A percentile compares a stretch with the other conserved stretches of the same genome.
phyloP scores from a whole-genome alignment of 177 flowering plant species.

The Vitis hybrid region DNA sequence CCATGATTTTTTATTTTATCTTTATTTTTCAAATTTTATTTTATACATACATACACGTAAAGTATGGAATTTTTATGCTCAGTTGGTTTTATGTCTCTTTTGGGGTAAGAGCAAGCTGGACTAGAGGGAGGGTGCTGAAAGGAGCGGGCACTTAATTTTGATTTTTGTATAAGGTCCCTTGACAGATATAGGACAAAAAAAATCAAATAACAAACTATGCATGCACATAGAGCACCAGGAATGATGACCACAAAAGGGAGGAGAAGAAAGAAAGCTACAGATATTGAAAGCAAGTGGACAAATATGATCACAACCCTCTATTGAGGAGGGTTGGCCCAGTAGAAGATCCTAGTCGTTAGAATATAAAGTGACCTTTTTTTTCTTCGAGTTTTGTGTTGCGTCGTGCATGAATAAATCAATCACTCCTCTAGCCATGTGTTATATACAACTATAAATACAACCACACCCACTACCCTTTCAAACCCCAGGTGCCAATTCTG shows the following conservation, averaged over 20 bases:
- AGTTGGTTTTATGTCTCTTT: too few species aligned
- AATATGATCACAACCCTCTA: constrained; percentile 8
- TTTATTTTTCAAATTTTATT: neutral
- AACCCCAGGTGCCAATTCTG: constrained; percentile 4
- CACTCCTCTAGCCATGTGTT: constrained; percentile 4
- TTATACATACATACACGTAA: too few species aligned
- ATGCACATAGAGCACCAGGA: neutral
- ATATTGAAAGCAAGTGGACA: neutral
- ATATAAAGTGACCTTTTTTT: neutral
- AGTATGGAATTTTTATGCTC: too few species aligned
- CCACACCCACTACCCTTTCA: neutral
- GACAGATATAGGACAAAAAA: neutral
- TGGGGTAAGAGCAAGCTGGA: too few species aligned
- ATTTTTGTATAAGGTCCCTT: neutral
- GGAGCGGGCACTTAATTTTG: neutral
- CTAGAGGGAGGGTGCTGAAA: too few species aligned
- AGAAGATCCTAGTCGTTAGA: constrained; percentile 2
- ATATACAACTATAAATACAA: constrained; percentile 16
- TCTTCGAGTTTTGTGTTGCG: neutral
- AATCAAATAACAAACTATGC: neutral
- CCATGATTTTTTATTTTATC: neutral
- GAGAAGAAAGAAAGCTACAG: neutral
- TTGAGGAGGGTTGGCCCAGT: constrained; percentile 2
- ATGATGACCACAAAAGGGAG: neutral
- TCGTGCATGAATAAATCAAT: constrained; percentile 9